Conservation (phyloP, 129 eudicot genomes). For the Chrysanthemum lavandulifolium region DNA sequence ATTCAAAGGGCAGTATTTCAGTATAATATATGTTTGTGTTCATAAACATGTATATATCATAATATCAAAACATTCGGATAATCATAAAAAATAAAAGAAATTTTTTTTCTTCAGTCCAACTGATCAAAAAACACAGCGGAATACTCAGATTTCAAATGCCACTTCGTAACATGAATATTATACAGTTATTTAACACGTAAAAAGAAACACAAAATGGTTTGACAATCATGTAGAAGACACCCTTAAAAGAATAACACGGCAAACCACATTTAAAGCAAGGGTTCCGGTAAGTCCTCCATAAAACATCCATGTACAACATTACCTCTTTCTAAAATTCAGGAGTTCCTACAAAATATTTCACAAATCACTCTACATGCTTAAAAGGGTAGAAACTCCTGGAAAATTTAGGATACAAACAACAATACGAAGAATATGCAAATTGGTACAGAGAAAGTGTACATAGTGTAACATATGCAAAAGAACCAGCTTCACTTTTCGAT, state of each 20-base stretch:
- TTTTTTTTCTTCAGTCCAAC: no score
- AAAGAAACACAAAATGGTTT: background rate
- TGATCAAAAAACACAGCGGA: no score
- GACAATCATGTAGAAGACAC: background rate
- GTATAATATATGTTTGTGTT: no score
- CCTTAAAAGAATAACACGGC: background rate
- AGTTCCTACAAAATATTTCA: slow-evolving; percentile 1
- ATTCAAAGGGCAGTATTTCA: no score
- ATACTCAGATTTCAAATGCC: no score
- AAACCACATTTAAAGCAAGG: background rate
- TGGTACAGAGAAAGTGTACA: background rate
- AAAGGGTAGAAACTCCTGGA: slow-evolving; percentile 4
- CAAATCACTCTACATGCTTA: slow-evolving; percentile 1
- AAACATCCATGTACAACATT: background rate
- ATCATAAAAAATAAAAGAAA: no score
- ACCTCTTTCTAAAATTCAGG: background rate
- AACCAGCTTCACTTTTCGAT: slow-evolving; percentile 64
- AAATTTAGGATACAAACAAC: slow-evolving; percentile 16
- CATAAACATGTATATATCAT: no score
- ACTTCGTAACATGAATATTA: no score
- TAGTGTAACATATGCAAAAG: background rate
- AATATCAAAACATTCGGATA: no score
- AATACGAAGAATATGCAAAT: background rate
- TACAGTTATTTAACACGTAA: no score
- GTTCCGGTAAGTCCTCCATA: background rate